Conservation (phyloP, 441 rosid species). For the Pelargonium cotyledonis region DNA sequence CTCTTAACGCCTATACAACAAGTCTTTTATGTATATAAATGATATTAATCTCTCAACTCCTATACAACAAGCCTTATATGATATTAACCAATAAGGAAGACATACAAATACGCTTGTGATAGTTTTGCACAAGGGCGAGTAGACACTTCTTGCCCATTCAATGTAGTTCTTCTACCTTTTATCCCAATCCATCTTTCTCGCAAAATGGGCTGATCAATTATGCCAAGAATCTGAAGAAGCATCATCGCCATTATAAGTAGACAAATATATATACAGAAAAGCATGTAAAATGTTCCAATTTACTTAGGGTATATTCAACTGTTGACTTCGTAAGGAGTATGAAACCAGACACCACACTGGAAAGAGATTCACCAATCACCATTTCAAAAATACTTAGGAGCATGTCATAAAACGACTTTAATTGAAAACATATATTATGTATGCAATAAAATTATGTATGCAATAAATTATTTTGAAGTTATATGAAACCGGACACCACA, state of each 20-base stretch:
- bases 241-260: slow-evolving; percentile 4
- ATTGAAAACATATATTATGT: no score
- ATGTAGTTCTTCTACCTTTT: slow-evolving; percentile 60
- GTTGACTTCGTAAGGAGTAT: no score
- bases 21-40: no score
- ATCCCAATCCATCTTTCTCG: slow-evolving; percentile 91
- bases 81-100: slow-evolving; percentile 16
- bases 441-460: no score
- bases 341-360: no score
- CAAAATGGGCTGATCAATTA: slow-evolving; percentile 84
- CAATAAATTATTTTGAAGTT: no score
- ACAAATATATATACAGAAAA: background rate
- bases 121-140: slow-evolving; percentile 59
- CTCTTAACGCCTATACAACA: background rate
- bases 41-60: background rate
- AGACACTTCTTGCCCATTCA: slow-evolving; percentile 67
- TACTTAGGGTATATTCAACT: background rate
- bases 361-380: no score
- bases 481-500: no score
- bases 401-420: no score
- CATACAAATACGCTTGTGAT: slow-evolving; percentile 84
- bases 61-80: slow-evolving; percentile 4
- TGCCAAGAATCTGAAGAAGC: slow-evolving; percentile 66
- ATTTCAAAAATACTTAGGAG: no score
- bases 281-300: background rate